Evolutionary conservation across 2,329 filamentous ascomycete genomes (phyloP).

Genomic region (Xylaria sp.): DNA sequence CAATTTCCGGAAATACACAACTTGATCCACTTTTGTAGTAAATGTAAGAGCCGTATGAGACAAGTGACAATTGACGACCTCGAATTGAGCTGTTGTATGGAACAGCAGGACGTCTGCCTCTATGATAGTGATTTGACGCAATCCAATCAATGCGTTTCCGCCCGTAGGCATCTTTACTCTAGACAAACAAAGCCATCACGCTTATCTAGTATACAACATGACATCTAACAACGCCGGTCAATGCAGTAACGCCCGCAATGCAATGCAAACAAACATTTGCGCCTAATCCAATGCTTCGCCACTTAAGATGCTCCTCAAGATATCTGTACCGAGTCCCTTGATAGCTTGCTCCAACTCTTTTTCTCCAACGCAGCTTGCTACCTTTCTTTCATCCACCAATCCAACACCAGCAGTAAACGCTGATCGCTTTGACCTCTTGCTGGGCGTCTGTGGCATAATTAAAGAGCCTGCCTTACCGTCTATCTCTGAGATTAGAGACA

Average conservation of each 20-base stretch:
- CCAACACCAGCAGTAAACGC: conserved; percentile 59
- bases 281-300: conserved; percentile 67
- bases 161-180: background rate
- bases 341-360: conserved; percentile 80
- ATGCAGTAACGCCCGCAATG: conserved; percentile 31
- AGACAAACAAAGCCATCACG: background rate
- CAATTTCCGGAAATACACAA: too few species aligned
- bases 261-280: conserved; percentile 24
- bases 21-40: too few species aligned
- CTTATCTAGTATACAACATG: conserved; percentile 3
- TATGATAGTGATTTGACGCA: conserved; percentile 1
- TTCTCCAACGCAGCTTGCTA: conserved; percentile 83
- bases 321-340: conserved; percentile 69
- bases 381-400: conserved; percentile 76
- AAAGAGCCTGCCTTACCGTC: conserved; percentile 78
- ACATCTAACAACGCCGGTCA: conserved; percentile 27
- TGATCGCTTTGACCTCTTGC: conserved; percentile 71
- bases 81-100: too few species aligned
- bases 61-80: too few species aligned
- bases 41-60: too few species aligned
- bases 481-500: conserved; percentile 79
- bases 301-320: conserved; percentile 70
- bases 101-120: background rate
- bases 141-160: background rate
- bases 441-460: conserved; percentile 73